These are phyloP conservation scores for Celoporthe dispersa DNA, from an alignment of 2,329 filamentous ascomycete species.

Conservation along the genomic window DNA sequence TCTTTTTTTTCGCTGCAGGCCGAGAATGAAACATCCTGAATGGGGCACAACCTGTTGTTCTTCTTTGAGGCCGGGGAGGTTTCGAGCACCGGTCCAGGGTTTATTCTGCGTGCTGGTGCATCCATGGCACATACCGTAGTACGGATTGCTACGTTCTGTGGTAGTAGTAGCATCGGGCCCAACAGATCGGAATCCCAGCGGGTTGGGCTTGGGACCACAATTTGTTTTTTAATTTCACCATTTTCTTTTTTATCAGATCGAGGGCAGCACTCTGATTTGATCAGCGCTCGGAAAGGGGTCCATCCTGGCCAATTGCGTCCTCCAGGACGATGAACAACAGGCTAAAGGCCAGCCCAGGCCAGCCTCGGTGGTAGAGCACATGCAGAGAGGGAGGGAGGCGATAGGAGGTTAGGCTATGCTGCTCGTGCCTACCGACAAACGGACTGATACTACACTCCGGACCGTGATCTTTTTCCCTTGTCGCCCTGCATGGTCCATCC, in stretches of 20 bases:
- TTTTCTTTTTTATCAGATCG: conserved; percentile 11
- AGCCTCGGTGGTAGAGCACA: no score
- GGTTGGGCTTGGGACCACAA: neutral
- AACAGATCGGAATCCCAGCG: neutral
- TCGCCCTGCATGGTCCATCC: neutral
- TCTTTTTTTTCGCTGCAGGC: neutral
- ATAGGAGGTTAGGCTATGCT: neutral
- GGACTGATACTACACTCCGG: neutral
- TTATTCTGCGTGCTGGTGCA: no score
- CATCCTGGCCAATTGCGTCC: neutral
- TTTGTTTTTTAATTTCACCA: no score
- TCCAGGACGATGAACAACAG: neutral
- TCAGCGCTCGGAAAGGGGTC: neutral
- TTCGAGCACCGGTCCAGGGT: no score
- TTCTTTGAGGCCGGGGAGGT: neutral
- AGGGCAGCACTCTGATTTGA: neutral
- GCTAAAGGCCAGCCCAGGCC: neutral
- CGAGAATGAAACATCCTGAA: neutral
- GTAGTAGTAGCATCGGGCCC: neutral
- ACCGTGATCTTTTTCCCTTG: neutral
- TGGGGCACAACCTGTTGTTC: neutral
- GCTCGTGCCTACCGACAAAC: neutral
- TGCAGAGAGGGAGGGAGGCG: neutral
- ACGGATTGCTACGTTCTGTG: neutral
- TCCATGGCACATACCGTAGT: neutral